A percentile compares a stretch with the other conserved stretches of the same genome.
Evolutionary conservation across 2,329 filamentous ascomycete genomes (phyloP).

Genomic region (Simplicillium sp.): DNA sequence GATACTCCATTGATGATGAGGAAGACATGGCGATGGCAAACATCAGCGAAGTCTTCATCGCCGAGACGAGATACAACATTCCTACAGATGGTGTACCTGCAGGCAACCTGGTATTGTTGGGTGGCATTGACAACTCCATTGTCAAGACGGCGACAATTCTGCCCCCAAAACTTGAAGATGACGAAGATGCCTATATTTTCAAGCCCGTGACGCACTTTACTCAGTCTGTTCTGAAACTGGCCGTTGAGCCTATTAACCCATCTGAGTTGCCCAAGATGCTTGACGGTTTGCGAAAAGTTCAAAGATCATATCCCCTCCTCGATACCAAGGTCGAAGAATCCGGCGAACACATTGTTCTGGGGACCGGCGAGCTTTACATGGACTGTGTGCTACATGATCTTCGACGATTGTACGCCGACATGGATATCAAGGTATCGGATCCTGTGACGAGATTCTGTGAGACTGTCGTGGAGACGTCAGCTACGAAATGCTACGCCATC

Average conservation of each 20-base stretch:
- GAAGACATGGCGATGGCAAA: slow-evolving; percentile 91
- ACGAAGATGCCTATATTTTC: slow-evolving; percentile 94
- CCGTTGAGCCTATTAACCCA: slow-evolving; percentile 95
- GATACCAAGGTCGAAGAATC: slow-evolving; percentile 97
- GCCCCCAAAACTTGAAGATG: slow-evolving; percentile 66
- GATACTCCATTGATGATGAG: slow-evolving; percentile 92
- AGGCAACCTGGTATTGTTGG: slow-evolving; percentile 85
- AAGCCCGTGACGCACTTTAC: slow-evolving; percentile 89
- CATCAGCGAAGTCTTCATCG: slow-evolving; percentile 79
- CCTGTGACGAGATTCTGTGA: slow-evolving; percentile 97
- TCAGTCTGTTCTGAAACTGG: slow-evolving; percentile 94
- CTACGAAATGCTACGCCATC: slow-evolving; percentile 94
- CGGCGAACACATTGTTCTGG: slow-evolving; percentile 88
- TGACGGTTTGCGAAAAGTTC: slow-evolving; percentile 89
- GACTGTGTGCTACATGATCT: slow-evolving; percentile 96
- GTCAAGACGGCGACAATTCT: slow-evolving; percentile 94
- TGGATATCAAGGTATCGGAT: slow-evolving; percentile 98
- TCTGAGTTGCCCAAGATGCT: slow-evolving; percentile 98
- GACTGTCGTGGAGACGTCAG: slow-evolving; percentile 93
- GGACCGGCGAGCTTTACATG: slow-evolving; percentile 98
- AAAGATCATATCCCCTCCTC: slow-evolving; percentile 94
- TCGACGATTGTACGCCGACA: slow-evolving; percentile 87
- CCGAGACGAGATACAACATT: slow-evolving; percentile 87
- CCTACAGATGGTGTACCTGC: slow-evolving; percentile 86
- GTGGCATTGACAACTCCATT: slow-evolving; percentile 93